Conservation (phyloP, 345 rosid genomes). For the Eucalyptus lansdowneana region DNA sequence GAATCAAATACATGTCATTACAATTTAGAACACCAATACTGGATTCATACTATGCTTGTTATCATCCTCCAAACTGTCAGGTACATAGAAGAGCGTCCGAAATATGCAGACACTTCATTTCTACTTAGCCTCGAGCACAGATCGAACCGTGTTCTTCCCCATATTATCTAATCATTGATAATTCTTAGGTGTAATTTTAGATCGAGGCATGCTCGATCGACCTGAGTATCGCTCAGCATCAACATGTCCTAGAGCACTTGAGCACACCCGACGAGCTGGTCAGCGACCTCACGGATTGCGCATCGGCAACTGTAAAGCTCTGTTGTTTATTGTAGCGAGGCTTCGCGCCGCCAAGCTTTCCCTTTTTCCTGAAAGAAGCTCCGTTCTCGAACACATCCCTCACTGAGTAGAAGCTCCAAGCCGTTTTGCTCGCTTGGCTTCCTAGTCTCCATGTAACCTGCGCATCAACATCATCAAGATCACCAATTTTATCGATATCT, state of each 20-base stretch:
- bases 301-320: conserved; percentile 29
- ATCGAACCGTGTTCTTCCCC: background rate
- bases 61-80: background rate
- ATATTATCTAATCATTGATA: background rate
- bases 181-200: background rate
- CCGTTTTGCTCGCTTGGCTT: background rate
- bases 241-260: conserved; percentile 14
- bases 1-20: background rate
- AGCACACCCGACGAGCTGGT: conserved; percentile 47
- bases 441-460: conserved; percentile 50
- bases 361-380: conserved; percentile 39
- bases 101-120: background rate
- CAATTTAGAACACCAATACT: background rate
- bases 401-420: conserved; percentile 54
- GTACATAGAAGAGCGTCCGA: background rate
- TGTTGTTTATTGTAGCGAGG: conserved; percentile 30
- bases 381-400: conserved; percentile 47
- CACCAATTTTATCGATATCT: background rate
- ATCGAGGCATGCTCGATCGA: background rate
- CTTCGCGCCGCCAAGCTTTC: conserved; percentile 21
- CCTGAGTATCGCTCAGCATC: background rate
- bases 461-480: background rate
- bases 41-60: background rate
- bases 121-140: background rate
- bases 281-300: conserved; percentile 17